Base-by-base conservation (phyloP, 345 rosid species). In the Bruguiera parviflora region DNA sequence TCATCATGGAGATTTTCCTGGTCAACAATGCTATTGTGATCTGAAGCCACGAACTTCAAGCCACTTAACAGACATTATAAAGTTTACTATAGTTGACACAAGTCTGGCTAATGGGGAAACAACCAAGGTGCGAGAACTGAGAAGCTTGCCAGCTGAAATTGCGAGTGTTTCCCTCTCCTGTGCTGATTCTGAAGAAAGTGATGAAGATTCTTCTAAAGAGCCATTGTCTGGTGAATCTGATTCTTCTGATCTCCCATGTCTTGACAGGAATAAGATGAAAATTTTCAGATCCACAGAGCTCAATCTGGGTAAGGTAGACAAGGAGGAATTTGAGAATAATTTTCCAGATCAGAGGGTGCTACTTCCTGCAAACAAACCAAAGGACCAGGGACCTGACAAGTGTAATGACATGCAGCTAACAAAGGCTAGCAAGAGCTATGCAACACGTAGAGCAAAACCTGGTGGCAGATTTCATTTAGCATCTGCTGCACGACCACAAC, bases 11-110 rank as follows among this genome's bases (percentile, higher is more conserved):
- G 65, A 37, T 58, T 58, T 69, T 58, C 61, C 75, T 21, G 58
- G 71, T 70, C 72, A 76, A 53, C 71, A 68, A 58, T 71, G 65
- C 20, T 70, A 55, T 58, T 10, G 75, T 60, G 86, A 89, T 72
- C 87, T 87, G 63, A 88, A 86, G 82, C 96, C 96, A 68, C 87
- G 78, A 32, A 84, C 67, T 60, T 78, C 82, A 53, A 75, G 65
- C 73, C 65, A 68, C 67, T 70, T 24, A 58, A 62, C 68, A 43
- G 78, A 83, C 68, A 19, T 63, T 22, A 58, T 74, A 63, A 80
- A 78, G 81, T 87, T 86, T 75, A 87, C 87, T 8, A 69, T 87
- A 70, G 84, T 87, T 51, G 96, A 87, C 76, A 78, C 91, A 35
- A 87, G 96, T 75, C 71, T 66, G 77, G 63, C 60, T 53, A 59